These are phyloP conservation scores for Trichoderma sp. DNA, from an alignment of 2,329 filamentous ascomycete species.

Conservation along the genomic window DNA sequence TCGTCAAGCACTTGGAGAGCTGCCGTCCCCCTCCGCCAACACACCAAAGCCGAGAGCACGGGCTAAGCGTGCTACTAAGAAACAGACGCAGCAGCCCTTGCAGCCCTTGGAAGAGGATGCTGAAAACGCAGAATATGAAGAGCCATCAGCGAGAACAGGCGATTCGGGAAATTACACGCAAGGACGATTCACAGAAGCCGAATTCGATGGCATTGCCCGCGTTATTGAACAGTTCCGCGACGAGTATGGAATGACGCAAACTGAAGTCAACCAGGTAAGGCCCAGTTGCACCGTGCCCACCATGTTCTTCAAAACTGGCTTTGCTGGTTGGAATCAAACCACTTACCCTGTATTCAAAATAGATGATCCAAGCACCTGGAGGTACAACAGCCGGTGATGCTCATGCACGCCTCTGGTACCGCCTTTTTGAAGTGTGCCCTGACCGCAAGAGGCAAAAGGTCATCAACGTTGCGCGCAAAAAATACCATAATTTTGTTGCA, in stretches of 20 bases:
- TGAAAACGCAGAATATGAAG: conserved; percentile 24
- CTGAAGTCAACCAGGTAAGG: conserved; percentile 46
- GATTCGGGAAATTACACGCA: conserved; percentile 31
- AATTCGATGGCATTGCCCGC: conserved; percentile 40
- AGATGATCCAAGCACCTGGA: conserved; percentile 38
- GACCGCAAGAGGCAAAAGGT: conserved; percentile 52
- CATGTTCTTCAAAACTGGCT: neutral
- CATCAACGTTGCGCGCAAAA: conserved; percentile 56
- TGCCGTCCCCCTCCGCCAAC: conserved; percentile 35
- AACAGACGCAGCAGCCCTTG: conserved; percentile 20
- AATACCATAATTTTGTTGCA: conserved; percentile 63
- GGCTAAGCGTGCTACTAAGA: conserved; percentile 29
- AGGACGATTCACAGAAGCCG: conserved; percentile 44
- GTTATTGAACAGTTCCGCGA: conserved; percentile 46
- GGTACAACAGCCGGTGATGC: conserved; percentile 36
- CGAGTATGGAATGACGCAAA: conserved; percentile 42
- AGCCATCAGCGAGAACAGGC: conserved; percentile 2
- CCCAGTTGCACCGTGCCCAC: neutral
- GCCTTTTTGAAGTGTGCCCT: conserved; percentile 47
- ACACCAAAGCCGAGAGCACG: conserved; percentile 32
- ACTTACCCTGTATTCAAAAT: conserved; percentile 9
- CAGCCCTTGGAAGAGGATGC: conserved; percentile 27
- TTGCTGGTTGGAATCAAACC: neutral
- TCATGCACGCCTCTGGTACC: conserved; percentile 48
- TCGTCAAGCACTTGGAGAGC: conserved; percentile 23